Percentiles rank a stretch among this genome's conserved stretches.
Conservation (phyloP, 306 rosid genomes). For the Abrus pulchellus region DNA sequence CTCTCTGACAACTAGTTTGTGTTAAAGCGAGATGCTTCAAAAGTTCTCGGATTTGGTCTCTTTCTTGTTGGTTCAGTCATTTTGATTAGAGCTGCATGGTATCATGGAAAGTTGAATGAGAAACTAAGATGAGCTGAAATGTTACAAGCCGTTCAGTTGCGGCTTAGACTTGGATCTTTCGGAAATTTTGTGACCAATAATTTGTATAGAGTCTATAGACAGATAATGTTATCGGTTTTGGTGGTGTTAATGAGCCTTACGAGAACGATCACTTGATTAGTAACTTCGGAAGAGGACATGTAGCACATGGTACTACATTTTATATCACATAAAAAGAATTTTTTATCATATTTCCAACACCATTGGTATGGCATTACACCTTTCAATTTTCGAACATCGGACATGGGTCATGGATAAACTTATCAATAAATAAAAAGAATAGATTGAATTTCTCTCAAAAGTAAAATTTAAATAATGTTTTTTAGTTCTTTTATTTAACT, state of each 20-base stretch:
- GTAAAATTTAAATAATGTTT: too few species aligned
- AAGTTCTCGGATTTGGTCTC: slow-evolving; percentile 41
- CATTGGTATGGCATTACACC: neutral
- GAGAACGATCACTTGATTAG: slow-evolving; percentile 32
- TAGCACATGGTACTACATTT: slow-evolving; percentile 10
- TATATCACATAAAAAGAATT: neutral
- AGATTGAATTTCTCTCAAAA: too few species aligned
- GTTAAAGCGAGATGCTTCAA: slow-evolving; percentile 35
- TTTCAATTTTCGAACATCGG: slow-evolving; percentile 14
- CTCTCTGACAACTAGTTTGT: slow-evolving; percentile 20
- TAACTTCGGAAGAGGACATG: slow-evolving; percentile 27
- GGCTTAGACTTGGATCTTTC: slow-evolving; percentile 37
- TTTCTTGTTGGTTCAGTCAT: slow-evolving; percentile 34
- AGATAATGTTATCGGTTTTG: slow-evolving; percentile 49
- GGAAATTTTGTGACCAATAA: slow-evolving; percentile 45
- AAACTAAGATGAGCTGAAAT: slow-evolving; percentile 40
- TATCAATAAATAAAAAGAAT: too few species aligned
- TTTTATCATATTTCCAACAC: neutral
- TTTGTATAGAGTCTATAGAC: slow-evolving; percentile 4
- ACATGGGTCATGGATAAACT: neutral
- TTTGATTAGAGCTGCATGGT: slow-evolving; percentile 32
- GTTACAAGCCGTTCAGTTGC: neutral
- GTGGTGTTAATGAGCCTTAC: slow-evolving; percentile 31
- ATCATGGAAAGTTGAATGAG: slow-evolving; percentile 44
- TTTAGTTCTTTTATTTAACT: too few species aligned